phyloP scores from a whole-genome alignment of 2,329 filamentous ascomycete genomes.

The Colletotrichum higginsianum region DNA sequence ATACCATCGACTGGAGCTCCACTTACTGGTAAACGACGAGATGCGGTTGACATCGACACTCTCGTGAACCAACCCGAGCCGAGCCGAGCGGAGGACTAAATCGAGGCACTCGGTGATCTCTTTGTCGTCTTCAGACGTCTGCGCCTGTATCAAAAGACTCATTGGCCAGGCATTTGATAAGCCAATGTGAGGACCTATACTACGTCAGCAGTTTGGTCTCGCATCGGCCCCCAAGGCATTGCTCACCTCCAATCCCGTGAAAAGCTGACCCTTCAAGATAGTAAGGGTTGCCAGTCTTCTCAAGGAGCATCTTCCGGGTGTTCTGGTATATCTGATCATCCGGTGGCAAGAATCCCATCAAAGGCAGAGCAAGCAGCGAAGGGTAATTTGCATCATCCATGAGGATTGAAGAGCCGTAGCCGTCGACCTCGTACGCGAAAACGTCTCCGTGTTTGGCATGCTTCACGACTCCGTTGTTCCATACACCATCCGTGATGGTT shows the following conservation, averaged over 20 bases:
- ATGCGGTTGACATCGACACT: slow-evolving; percentile 84
- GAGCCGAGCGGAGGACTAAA: slow-evolving; percentile 81
- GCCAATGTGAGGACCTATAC: slow-evolving; percentile 77
- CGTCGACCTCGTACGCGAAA: slow-evolving; percentile 91
- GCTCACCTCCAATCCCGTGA: slow-evolving; percentile 86
- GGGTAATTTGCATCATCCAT: slow-evolving; percentile 95
- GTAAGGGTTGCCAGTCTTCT: slow-evolving; percentile 87
- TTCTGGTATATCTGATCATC: slow-evolving; percentile 85
- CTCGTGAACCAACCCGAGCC: slow-evolving; percentile 89
- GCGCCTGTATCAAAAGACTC: slow-evolving; percentile 91
- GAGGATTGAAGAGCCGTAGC: slow-evolving; percentile 84
- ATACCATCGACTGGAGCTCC: neutral
- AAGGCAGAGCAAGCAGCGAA: slow-evolving; percentile 82
- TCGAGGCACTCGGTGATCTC: slow-evolving; percentile 84
- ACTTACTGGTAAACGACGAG: slow-evolving; percentile 79
- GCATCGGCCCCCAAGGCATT: neutral
- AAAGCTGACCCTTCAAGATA: slow-evolving; percentile 85
- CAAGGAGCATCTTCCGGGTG: slow-evolving; percentile 83
- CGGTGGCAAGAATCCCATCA: slow-evolving; percentile 80
- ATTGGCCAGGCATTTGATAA: slow-evolving; percentile 97
- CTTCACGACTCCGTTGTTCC: slow-evolving; percentile 85
- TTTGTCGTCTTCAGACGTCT: slow-evolving; percentile 85
- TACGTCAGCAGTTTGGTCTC: neutral
- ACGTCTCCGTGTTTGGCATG: slow-evolving; percentile 84
- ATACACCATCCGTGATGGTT: slow-evolving; percentile 81